phyloP scores from a whole-genome alignment of 768 basidiomycete species.

The Boletus subcaerulescens region DNA sequence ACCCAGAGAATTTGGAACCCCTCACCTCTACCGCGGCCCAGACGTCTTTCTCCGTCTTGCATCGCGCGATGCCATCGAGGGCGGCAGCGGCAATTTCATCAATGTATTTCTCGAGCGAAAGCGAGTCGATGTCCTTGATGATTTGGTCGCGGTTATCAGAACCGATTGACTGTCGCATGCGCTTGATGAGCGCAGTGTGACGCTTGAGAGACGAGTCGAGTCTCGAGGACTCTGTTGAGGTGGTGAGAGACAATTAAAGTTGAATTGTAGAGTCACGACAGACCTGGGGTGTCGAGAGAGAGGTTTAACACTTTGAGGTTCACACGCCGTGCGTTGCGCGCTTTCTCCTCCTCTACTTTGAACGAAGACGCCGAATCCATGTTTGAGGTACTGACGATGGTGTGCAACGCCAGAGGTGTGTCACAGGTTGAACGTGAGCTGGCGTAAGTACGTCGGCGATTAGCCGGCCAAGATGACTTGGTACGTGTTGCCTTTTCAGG shows the following conservation, averaged over 20 bases:
- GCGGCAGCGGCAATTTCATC: slow-evolving; percentile 90
- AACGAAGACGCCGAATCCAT: slow-evolving; percentile 25
- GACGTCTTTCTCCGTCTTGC: slow-evolving; percentile 91
- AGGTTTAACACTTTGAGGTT: slow-evolving; percentile 59
- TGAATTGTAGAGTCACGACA: slow-evolving; percentile 11
- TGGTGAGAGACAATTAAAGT: slow-evolving; percentile 5
- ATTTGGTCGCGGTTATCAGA: slow-evolving; percentile 81
- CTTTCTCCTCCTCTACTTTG: slow-evolving; percentile 49
- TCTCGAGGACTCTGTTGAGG: slow-evolving; percentile 57
- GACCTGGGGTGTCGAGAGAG: slow-evolving; percentile 48
- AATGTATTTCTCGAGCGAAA: slow-evolving; percentile 92
- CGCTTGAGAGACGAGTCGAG: slow-evolving; percentile 94
- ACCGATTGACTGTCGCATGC: slow-evolving; percentile 83
- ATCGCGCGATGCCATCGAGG: slow-evolving; percentile 79
- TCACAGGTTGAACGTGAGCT: background rate
- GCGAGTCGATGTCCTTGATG: slow-evolving; percentile 85
- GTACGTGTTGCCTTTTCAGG: slow-evolving; percentile 16
- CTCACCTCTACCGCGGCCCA: slow-evolving; percentile 90
- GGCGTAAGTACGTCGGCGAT: slow-evolving; percentile 9
- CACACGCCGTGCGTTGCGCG: slow-evolving; percentile 53
- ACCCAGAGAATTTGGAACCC: slow-evolving; percentile 1
- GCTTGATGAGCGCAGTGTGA: slow-evolving; percentile 94
- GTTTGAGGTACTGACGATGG: background rate
- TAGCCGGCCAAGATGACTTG: background rate
- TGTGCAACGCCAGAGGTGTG: background rate